phyloP scores from a whole-genome alignment of 2,329 filamentous ascomycete genomes.

The Paraphoma chrysanthemicola region DNA sequence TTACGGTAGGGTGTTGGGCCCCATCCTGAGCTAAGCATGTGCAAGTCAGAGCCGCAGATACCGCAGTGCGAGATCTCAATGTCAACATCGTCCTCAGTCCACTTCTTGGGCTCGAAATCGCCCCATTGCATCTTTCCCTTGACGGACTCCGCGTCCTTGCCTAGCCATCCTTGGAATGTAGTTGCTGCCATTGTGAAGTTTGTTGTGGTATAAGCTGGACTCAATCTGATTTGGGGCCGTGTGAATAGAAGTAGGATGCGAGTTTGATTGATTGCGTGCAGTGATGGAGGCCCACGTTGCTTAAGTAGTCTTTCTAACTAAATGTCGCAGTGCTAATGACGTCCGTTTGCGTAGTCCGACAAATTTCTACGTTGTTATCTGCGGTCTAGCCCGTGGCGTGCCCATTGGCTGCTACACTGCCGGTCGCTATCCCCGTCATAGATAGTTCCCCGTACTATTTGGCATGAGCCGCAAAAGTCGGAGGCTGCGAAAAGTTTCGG shows the following conservation, averaged over 20 bases:
- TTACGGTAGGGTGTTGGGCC: slow-evolving; percentile 30
- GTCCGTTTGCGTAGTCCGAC: not conserved
- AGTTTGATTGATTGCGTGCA: not conserved
- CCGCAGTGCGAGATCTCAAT: slow-evolving; percentile 51
- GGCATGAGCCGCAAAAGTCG: slow-evolving; percentile 1
- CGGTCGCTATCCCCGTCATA: not conserved
- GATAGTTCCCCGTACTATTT: not conserved
- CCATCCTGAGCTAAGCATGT: slow-evolving; percentile 50
- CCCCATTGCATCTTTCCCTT: slow-evolving; percentile 64
- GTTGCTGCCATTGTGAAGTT: slow-evolving; percentile 21
- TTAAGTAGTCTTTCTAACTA: not conserved
- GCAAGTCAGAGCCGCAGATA: slow-evolving; percentile 45
- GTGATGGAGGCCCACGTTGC: not conserved
- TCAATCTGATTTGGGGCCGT: not conserved
- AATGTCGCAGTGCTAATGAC: not conserved
- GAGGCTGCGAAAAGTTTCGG: slow-evolving; percentile 10
- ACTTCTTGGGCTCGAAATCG: slow-evolving; percentile 52
- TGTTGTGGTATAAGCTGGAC: not conserved
- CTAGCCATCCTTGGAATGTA: slow-evolving; percentile 64
- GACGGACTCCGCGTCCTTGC: slow-evolving; percentile 55
- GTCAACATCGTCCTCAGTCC: slow-evolving; percentile 71
- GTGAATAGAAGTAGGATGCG: not conserved
- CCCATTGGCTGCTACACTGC: slow-evolving; percentile 3
- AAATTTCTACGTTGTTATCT: not conserved
- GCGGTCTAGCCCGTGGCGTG: not conserved